phyloP scores from a whole-genome alignment of 768 basidiomycete genomes.

The Tylopilus sp. region DNA sequence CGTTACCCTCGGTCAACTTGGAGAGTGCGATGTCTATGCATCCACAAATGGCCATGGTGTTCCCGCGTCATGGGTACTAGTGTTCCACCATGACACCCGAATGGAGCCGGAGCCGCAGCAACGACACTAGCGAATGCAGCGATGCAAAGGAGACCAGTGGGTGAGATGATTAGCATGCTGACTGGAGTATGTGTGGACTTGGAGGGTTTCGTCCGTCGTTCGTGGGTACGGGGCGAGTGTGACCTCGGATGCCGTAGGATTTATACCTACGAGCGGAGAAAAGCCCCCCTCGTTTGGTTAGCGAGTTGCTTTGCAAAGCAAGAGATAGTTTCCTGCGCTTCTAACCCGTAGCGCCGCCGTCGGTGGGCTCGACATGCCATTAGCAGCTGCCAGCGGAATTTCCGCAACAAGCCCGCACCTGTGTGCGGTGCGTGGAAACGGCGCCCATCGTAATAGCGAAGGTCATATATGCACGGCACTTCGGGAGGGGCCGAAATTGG shows the following conservation, averaged over 20 bases:
- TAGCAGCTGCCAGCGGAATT: no score
- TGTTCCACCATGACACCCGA: neutral
- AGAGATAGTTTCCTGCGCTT: no score
- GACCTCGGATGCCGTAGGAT: neutral
- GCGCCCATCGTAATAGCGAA: no score
- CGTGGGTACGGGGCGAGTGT: neutral
- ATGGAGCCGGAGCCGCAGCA: neutral
- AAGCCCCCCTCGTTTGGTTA: no score
- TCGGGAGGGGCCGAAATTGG: no score
- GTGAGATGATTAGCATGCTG: conserved; percentile 6
- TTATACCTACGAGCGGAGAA: no score
- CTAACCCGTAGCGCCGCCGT: no score
- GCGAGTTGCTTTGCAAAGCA: no score
- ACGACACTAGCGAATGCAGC: neutral
- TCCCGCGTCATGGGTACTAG: neutral
- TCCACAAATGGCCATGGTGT: neutral
- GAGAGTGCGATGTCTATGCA: neutral
- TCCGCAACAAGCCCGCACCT: no score
- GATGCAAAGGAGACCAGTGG: conserved; percentile 3
- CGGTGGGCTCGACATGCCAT: no score
- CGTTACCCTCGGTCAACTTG: neutral
- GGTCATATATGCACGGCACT: no score
- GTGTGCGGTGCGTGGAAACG: no score
- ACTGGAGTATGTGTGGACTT: neutral
- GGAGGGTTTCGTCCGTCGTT: neutral